Base-by-base conservation (phyloP, 2,329 filamentous ascomycete species). In the Pseudogymnoascus sp. region DNA sequence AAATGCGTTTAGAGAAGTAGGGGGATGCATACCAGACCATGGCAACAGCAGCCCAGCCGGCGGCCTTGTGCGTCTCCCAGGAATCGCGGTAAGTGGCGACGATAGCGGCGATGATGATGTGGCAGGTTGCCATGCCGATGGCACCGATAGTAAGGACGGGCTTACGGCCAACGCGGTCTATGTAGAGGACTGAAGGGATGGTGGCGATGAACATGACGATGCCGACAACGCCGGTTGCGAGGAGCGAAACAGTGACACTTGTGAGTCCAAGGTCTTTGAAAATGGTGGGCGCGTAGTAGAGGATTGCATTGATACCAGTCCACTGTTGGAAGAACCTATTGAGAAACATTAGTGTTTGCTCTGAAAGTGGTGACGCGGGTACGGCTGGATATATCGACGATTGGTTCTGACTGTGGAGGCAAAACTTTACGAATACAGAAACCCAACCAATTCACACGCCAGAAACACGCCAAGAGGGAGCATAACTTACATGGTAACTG, bases 1-100 rank as follows among this genome's bases (percentile, higher is more conserved):
- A 1, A 34, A 6, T 1, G 2, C 7, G 9, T 56, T 34, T 56
- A 7, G 25, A 18, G 25, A 73, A 88, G 82, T 31, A 89, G 78
- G 25, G 88, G 84, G 67, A 88, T 90, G 0, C 90, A 78, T 56
- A 56, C 88, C 88, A 91, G 7, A 89, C 84, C 83, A 89, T 88
- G 61, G 73, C 67, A 0, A 73, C 87, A 0, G 87, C 82, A 7
- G 77, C 88, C 89, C 89, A 92, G 1, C 88, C 88, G 0, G 87
- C 86, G 0, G 81, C 82, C 5, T 73, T 69, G 65, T 91, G 81
- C 0, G 77, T 71, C 8, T 74, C 71, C 79, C 88, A 92, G 3
- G 79, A 74, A 66, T 84, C 71, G n/a, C 84, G 75, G 70, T 87
- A 85, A 66, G 79, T 83, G 37, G 85, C 89, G 3, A 88, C 81